Base-by-base conservation (phyloP, 805 yeast genomes). In the Yamadazyma sp. region DNA sequence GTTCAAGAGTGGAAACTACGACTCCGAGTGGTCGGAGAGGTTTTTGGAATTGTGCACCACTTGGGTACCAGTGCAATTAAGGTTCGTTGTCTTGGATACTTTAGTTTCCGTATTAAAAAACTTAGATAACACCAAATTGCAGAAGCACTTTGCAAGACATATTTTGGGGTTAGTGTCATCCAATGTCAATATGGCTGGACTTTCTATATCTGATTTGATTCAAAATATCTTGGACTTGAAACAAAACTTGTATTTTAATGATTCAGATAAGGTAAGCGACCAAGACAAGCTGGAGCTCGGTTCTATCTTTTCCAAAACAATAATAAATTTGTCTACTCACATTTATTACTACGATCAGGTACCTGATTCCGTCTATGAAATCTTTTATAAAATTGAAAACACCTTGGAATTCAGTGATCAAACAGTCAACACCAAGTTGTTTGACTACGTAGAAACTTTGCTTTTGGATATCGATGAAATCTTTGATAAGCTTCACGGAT, bases 311-410 rank as follows among this genome's bases (percentile, higher is more conserved):
- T 62, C 79, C 1, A 63, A 64, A 15, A 77, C 89, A 17, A 75
- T 90, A 38, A 77, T 81, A 41, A 80, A 83, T 41, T 68, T 91
- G 37, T 80, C 89, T 1, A 73, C 78, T 2, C 95, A 89, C 55
- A 75, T 81, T 9, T 89, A 89, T 52, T 91, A 91, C 56, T 81
- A 81, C 42, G 95, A 88, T 48, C 99, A 93, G 58, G 77, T 84
- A 4, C 73, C 82, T 11, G 97, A 90, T 55, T 82, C 91, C 67
- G 66, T 89, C 13, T 75, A 78, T 19, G 95, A 84, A 41, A 65
- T 89, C 11, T 60, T 81, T 28, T 48, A 71, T 13, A 75, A 68
- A 40, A 60, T 63, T 37, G 68, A 70, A 52, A 47, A 63, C 39
- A 48, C 53, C 29, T 35, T 63, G 43, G 54, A 54, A 18, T 20